Evolutionary conservation across 305 asterid genomes (phyloP), one percentile per base, ranked within the genome.

Genomic region (Stenogyne calaminthoides): DNA sequence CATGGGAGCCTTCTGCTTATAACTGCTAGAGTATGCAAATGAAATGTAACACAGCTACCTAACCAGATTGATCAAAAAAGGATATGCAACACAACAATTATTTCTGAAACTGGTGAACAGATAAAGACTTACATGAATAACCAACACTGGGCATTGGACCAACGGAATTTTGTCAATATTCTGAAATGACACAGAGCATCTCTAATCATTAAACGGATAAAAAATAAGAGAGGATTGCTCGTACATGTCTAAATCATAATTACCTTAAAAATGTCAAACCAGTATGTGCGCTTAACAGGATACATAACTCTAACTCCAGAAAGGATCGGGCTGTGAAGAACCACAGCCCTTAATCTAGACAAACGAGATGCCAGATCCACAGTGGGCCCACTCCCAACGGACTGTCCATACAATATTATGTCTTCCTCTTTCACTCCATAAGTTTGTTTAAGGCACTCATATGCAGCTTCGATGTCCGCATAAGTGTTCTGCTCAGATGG

Each of bases 261-360:
- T 79, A 95, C 99, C 98, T 95, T 95, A 76, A 81, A 92, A 74
- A 95, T 95, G 85, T 95, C 99, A 81, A 95, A 95, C 98, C 98
- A 95, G 80, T 88, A 95, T 18, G 99, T 88, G 22, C 89, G 88
- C 86, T 92, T 93, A 76, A 95, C 97, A 27, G 97, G 98, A 85
- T 95, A 95, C 98, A 95, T 89, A 73, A 95, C 99, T 69, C 99
- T 88, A 52, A 95, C 90, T 60, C 99, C 99, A 42, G 99, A 95
- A 66, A 89, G 80, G 84, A 95, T 88, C 7, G 98, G 97, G 77
- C 99, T 95, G 84, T 95, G 99, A 80, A 95, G 97, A 84, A 95
- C 96, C 69, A 89, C 97, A 37, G 97, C 99, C 79, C 98, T 85
- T 84, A 95, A 87, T 75, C 86, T 85, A 52, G 93, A 70, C 76